phyloP scores from a whole-genome alignment of 2,329 filamentous ascomycete genomes.

The Fulvia fulva region DNA sequence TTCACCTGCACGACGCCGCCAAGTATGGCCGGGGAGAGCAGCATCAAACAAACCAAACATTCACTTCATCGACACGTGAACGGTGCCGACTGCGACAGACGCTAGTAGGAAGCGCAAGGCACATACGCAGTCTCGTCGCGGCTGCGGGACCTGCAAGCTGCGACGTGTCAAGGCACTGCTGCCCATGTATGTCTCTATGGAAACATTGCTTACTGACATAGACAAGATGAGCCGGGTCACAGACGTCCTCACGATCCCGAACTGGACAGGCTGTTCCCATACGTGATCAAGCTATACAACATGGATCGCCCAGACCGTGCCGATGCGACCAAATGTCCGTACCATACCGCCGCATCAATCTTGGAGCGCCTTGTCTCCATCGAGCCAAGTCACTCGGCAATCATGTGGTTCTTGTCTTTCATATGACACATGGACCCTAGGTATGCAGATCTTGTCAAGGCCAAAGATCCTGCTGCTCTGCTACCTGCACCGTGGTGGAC shows the following conservation, averaged over 20 bases:
- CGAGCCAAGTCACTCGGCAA: constrained; percentile 38
- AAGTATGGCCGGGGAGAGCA: background rate
- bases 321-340: constrained; percentile 26
- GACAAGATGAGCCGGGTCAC: constrained; percentile 2
- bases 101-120: constrained; percentile 19
- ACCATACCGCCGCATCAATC: constrained; percentile 27
- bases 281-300: constrained; percentile 22
- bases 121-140: constrained; percentile 53
- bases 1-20: background rate
- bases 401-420: constrained; percentile 48
- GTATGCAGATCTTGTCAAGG: constrained; percentile 45
- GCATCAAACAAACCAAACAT: background rate
- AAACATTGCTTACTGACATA: constrained; percentile 3
- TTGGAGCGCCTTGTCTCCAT: constrained; percentile 39
- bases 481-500: constrained; percentile 57
- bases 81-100: background rate
- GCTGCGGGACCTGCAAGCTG: constrained; percentile 56
- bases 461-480: constrained; percentile 52
- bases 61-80: background rate
- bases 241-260: constrained; percentile 11
- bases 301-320: constrained; percentile 19
- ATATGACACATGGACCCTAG: constrained; percentile 43
- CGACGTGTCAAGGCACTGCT: constrained; percentile 47
- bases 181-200: background rate
- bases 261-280: constrained; percentile 17